phyloP scores from a whole-genome alignment of 2,329 filamentous ascomycete genomes.

The Penicillium glabrum region DNA sequence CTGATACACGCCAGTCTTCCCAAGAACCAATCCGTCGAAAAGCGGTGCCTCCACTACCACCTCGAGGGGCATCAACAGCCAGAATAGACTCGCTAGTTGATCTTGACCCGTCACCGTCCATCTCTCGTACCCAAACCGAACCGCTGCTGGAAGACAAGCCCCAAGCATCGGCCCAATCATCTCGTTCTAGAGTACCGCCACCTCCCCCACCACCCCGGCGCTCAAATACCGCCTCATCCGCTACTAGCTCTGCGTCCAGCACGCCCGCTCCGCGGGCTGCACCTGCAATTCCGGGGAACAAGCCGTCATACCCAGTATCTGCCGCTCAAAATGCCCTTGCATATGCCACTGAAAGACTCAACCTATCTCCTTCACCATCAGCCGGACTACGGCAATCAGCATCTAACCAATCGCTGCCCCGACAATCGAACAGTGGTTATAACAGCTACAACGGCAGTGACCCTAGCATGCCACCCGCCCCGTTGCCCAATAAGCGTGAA shows the following conservation, averaged over 20 bases:
- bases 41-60: conserved; percentile 38
- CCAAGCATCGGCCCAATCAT: conserved; percentile 3
- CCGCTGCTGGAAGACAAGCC: conserved; percentile 4
- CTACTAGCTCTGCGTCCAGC: conserved; percentile 14
- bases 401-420: conserved; percentile 22
- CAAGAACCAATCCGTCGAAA: conserved; percentile 31
- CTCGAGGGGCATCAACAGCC: conserved; percentile 28
- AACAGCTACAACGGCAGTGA: conserved; percentile 13
- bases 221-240: conserved; percentile 28
- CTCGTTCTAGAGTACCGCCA: conserved; percentile 28
- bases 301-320: conserved; percentile 27
- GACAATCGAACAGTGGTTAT: conserved; percentile 15
- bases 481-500: conserved; percentile 47
- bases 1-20: conserved; percentile 5
- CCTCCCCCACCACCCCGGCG: conserved; percentile 33
- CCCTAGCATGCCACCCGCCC: conserved; percentile 22
- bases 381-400: conserved; percentile 19
- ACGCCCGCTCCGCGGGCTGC: conserved; percentile 15
- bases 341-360: conserved; percentile 32
- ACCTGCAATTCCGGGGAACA: conserved; percentile 16
- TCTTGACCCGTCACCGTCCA: conserved; percentile 17
- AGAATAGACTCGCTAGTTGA: conserved; percentile 20
- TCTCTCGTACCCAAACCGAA: conserved; percentile 28
- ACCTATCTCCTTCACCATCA: conserved; percentile 20
- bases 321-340: conserved; percentile 29